Evolutionary conservation across 176 grass and related monocot genomes (phyloP).

Genomic region (Carex myosuroides): DNA sequence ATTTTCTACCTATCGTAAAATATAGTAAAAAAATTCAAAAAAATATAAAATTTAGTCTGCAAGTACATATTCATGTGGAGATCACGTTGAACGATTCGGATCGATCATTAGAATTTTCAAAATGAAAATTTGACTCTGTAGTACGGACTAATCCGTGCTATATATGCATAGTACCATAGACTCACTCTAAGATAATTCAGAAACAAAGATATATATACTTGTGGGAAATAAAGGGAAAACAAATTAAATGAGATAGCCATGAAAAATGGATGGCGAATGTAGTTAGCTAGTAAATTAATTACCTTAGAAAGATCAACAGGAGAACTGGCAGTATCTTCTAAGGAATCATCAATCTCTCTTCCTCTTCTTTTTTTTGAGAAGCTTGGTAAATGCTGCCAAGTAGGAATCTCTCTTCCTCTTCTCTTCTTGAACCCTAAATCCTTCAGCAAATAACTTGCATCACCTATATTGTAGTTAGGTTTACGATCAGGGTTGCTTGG

Average conservation of each 20-base stretch:
- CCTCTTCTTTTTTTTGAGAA: conserved; percentile 29
- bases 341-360: conserved; percentile 35
- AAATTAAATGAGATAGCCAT: neutral
- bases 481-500: neutral
- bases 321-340: conserved; percentile 64
- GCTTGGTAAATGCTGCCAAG: neutral
- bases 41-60: too few species aligned
- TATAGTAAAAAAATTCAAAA: too few species aligned
- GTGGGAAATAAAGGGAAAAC: neutral
- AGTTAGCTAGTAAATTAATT: neutral
- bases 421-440: conserved; percentile 38
- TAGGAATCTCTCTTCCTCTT: conserved; percentile 23
- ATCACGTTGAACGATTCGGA: too few species aligned
- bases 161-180: too few species aligned
- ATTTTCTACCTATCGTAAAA: too few species aligned
- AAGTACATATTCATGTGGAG: too few species aligned
- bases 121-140: too few species aligned
- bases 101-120: too few species aligned
- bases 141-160: too few species aligned
- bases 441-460: conserved; percentile 33
- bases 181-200: too few species aligned
- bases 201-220: neutral
- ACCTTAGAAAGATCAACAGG: conserved; percentile 41
- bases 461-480: conserved; percentile 32
- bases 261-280: neutral